phyloP scores from a whole-genome alignment of 371 early-diverging fungal species.

The Blastocladiella emersonii region DNA sequence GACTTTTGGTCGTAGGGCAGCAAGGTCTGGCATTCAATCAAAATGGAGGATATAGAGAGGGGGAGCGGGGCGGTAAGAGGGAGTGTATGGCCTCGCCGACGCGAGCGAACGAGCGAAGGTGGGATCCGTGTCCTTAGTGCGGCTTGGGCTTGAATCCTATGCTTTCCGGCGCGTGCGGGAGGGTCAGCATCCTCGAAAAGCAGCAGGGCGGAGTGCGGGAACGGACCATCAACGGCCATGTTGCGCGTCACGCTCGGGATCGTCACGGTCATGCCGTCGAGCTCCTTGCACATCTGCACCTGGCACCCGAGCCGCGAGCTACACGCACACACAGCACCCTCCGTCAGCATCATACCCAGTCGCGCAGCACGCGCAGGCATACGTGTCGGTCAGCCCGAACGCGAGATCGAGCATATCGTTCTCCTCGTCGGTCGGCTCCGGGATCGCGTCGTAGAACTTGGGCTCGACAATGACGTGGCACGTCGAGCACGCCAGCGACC shows the following conservation, averaged over 20 bases:
- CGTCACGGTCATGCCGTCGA: conserved; percentile 77
- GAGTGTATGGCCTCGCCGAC: too few species aligned
- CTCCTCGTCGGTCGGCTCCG: conserved; percentile 94
- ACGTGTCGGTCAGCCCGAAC: conserved; percentile 93
- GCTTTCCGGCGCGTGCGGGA: background rate
- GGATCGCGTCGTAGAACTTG: conserved; percentile 68
- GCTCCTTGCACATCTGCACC: conserved; percentile 60
- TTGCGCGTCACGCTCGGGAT: conserved; percentile 95
- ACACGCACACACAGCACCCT: background rate
- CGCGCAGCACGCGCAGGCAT: conserved; percentile 14
- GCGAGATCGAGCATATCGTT: conserved; percentile 99
- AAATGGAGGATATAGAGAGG: too few species aligned
- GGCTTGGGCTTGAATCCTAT: conserved; percentile 6
- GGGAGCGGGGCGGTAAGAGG: too few species aligned
- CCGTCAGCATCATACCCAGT: background rate
- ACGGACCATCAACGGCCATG: conserved; percentile 79
- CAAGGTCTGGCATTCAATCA: too few species aligned
- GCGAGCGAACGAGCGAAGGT: too few species aligned
- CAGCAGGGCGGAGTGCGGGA: background rate
- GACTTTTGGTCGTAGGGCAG: too few species aligned
- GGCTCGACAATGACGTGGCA: conserved; percentile 94
- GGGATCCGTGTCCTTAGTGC: background rate
- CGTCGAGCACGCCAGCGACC: conserved; percentile 88
- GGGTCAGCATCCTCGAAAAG: background rate
- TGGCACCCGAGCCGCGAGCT: conserved; percentile 97